Conservation (phyloP, 2,329 filamentous ascomycete genomes). For the Fusarium metavorans region DNA sequence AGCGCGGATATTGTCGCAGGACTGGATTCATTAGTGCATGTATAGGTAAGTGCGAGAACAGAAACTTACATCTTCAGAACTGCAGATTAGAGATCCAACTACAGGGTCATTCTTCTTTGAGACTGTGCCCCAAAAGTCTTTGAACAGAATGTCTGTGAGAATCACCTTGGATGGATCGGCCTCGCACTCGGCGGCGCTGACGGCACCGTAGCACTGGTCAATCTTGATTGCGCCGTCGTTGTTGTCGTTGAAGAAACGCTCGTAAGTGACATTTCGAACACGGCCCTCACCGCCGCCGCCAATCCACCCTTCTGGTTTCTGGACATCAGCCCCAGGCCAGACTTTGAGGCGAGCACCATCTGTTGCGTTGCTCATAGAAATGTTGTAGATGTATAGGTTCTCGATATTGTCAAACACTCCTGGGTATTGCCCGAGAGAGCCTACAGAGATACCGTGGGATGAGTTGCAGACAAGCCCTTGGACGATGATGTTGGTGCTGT, state of each 20-base stretch:
- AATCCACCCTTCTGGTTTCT: constrained; percentile 61
- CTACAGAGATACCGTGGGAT: constrained; percentile 78
- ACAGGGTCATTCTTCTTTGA: constrained; percentile 39
- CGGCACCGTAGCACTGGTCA: constrained; percentile 32
- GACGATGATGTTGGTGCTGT: constrained; percentile 74
- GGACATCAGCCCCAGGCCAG: constrained; percentile 65
- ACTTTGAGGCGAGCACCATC: constrained; percentile 79
- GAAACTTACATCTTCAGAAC: constrained; percentile 36
- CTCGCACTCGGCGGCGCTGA: not conserved
- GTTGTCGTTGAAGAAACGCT: constrained; percentile 69
- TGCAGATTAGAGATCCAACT: constrained; percentile 41
- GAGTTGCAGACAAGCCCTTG: constrained; percentile 75
- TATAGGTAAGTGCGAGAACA: not conserved
- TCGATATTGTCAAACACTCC: constrained; percentile 73
- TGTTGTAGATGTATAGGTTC: constrained; percentile 72
- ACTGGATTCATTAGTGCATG: constrained; percentile 9
- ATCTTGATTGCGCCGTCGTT: constrained; percentile 59
- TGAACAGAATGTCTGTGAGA: constrained; percentile 38
- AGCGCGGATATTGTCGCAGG: constrained; percentile 60
- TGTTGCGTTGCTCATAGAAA: constrained; percentile 67
- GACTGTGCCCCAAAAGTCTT: constrained; percentile 40
- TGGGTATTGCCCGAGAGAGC: constrained; percentile 75
- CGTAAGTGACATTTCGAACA: constrained; percentile 75
- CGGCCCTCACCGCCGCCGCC: constrained; percentile 64
- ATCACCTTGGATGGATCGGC: constrained; percentile 17